Evolutionary conservation across 768 basidiomycete species (phyloP), one percentile per base, ranked within the genome.

Genomic region (Termitomyces heimii): DNA sequence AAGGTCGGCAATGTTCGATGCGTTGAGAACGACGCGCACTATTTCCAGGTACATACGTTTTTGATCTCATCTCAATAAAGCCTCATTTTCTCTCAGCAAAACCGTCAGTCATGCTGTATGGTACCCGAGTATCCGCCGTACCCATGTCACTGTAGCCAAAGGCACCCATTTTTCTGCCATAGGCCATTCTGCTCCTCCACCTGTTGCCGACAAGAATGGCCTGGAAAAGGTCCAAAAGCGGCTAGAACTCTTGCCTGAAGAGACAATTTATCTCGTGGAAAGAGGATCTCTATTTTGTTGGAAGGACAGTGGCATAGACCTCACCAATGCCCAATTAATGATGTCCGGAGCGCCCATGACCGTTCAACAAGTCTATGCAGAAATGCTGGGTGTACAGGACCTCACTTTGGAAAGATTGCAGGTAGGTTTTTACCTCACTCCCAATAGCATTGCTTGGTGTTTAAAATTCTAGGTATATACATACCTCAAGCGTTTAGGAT

Each of bases 211-310:
- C 14, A 70, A 75, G 28, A 67, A 71, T 26, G 68, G 69, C n/a
- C 58, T 65, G 26, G 62, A 70, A 42, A 87, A 82, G 64, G 55
- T 73, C 1, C 78, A 81, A 14, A 92, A 86, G 68, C 75, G 85
- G 28, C 73, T 92, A 18, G 94, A 98, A 66, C 77, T 99, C 0
- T 78, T 99, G 2, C 97, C 97, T 0, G 97, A 99, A 73, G 97
- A 99, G 73, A 84, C 92, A 0, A 78, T 99, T 18, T 98, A 98
- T 75, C 82, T 98, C 32, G 80, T 96, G 45, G 97, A 98, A 71
- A 77, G 95, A 43, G 96, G 97, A 0, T 80, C 88, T 2, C 73
- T 98, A 60, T 89, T 91, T 60, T 94, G 94, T 65, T 94, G 88
- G 82, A 88, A 85, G 65, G 75, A 82, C 0, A 66, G 65, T 13